These are phyloP conservation scores for Centella asiatica DNA, from an alignment of 129 eudicot species.

Conservation along the genomic window DNA sequence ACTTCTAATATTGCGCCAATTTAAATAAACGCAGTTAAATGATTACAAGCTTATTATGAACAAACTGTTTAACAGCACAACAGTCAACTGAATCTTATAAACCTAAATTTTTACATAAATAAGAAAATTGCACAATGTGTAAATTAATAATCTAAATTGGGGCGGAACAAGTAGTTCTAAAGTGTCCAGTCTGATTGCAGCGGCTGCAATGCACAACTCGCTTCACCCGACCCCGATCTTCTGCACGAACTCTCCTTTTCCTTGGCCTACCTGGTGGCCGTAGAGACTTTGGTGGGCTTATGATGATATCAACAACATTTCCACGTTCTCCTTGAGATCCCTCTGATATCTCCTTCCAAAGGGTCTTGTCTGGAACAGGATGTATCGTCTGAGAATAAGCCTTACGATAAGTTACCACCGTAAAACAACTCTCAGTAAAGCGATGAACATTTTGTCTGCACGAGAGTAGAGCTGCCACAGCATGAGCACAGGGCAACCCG, in stretches of 20 bases:
- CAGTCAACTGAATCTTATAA: neutral
- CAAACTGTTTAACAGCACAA: neutral
- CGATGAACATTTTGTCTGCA: slow-evolving; percentile 79
- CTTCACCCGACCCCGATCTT: slow-evolving; percentile 49
- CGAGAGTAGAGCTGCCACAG: slow-evolving; percentile 75
- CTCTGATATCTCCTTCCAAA: slow-evolving; percentile 49
- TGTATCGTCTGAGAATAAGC: slow-evolving; percentile 77
- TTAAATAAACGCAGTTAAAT: slow-evolving; percentile 7
- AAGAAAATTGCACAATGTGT: neutral
- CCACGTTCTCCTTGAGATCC: slow-evolving; percentile 12
- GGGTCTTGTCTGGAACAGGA: slow-evolving; percentile 60
- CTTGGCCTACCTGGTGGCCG: slow-evolving; percentile 62
- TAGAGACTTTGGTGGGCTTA: slow-evolving; percentile 65
- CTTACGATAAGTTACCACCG: slow-evolving; percentile 59
- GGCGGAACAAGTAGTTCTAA: slow-evolving; percentile 81
- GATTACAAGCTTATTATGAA: slow-evolving; percentile 6
- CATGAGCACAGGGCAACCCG: slow-evolving; percentile 80
- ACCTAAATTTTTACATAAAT: slow-evolving; percentile 4
- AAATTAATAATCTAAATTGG: slow-evolving; percentile 32
- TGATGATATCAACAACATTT: slow-evolving; percentile 27
- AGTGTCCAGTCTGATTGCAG: slow-evolving; percentile 81
- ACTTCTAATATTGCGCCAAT: neutral
- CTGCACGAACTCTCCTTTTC: slow-evolving; percentile 53
- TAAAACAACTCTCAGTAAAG: slow-evolving; percentile 70
- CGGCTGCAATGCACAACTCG: slow-evolving; percentile 81